These are phyloP conservation scores for Phaffomyces antillensis DNA, from an alignment of 805 yeast genomes.

Conservation along the genomic window DNA sequence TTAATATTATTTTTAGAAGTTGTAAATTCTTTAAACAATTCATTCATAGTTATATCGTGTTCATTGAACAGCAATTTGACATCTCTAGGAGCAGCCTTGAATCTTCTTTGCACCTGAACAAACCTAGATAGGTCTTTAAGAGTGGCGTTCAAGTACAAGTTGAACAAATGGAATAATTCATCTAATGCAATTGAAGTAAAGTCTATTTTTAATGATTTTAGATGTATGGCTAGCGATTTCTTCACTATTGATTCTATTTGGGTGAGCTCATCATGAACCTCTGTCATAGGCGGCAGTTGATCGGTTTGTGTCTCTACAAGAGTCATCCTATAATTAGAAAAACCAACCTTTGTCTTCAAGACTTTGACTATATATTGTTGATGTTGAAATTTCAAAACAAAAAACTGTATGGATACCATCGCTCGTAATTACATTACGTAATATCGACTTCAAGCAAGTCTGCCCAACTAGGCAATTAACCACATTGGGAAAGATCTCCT, in stretches of 20 bases:
- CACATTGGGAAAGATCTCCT: no score
- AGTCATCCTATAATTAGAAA: neutral
- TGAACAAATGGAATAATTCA: slow-evolving; percentile 29
- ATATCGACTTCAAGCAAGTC: no score
- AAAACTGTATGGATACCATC: no score
- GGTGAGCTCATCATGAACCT: slow-evolving; percentile 7
- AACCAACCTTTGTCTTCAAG: no score
- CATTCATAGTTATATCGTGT: slow-evolving; percentile 33
- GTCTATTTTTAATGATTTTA: slow-evolving; percentile 27
- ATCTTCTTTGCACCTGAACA: slow-evolving; percentile 55
- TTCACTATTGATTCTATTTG: slow-evolving; percentile 27
- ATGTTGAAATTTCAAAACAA: no score
- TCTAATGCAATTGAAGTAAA: slow-evolving; percentile 31
- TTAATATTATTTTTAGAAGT: slow-evolving; percentile 15
- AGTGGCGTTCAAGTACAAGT: slow-evolving; percentile 31
- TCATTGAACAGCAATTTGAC: slow-evolving; percentile 36
- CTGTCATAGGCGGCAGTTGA: neutral
- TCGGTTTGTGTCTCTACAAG: neutral
- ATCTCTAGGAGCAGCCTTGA: slow-evolving; percentile 47
- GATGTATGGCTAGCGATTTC: slow-evolving; percentile 30
- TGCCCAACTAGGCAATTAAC: no score
- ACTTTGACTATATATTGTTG: no score
- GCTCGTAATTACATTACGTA: no score
- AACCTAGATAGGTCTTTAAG: slow-evolving; percentile 38
- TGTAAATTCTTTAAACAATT: slow-evolving; percentile 31